Percentiles rank a stretch among this genome's conserved stretches.
Evolutionary conservation across 73 alveolate species (phyloP).

Genomic region (Breviolum minutum): DNA sequence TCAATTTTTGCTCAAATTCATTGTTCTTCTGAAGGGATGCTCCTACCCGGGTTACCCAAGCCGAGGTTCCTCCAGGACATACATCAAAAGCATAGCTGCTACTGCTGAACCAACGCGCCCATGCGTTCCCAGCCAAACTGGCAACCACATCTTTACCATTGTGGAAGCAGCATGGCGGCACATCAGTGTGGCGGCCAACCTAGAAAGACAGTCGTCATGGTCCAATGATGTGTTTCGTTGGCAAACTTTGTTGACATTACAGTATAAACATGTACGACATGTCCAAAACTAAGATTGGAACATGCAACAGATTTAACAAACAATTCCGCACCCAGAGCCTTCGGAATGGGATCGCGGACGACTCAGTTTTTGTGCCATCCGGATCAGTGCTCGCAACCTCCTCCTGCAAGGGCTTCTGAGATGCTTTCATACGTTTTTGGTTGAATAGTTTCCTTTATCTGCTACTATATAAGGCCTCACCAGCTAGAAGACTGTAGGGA

Average conservation of each 20-base stretch:
- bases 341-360: not conserved
- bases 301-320: no score
- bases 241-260: no score
- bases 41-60: not conserved
- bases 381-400: not conserved
- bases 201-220: not conserved
- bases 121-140: conserved; percentile 46
- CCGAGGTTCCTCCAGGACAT: conserved; percentile 20
- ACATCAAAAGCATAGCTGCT: conserved; percentile 66
- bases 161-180: conserved; percentile 81
- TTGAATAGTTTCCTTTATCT: no score
- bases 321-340: not conserved
- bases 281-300: no score
- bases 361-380: not conserved
- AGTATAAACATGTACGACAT: no score
- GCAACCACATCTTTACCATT: conserved; percentile 86
- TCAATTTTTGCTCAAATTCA: not conserved
- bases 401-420: not conserved
- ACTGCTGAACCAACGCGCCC: conserved; percentile 10
- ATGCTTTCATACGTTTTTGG: no score
- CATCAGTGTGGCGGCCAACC: conserved; percentile 73
- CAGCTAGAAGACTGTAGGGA: no score
- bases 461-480: no score
- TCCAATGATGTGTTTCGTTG: no score
- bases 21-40: not conserved